Percentiles rank a stretch among this genome's conserved stretches.
phyloP scores from a whole-genome alignment of 139 green algal genomes.

The Closterium sp. region DNA sequence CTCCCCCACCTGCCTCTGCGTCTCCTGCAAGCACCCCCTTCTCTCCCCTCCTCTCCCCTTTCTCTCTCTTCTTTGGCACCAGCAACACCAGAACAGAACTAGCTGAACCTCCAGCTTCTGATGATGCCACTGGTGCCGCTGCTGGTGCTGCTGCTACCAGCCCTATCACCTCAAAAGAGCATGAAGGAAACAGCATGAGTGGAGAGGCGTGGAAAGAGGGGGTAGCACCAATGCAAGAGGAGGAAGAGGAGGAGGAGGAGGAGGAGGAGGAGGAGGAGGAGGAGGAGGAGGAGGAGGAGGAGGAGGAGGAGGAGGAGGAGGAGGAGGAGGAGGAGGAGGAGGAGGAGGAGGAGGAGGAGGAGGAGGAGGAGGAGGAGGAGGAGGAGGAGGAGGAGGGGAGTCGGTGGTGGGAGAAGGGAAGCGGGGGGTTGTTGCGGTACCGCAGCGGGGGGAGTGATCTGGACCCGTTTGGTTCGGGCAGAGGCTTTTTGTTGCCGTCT shows the following conservation, averaged over 20 bases:
- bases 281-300: neutral
- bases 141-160: neutral
- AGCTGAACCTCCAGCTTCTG: neutral
- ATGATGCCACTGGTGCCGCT: neutral
- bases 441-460: neutral
- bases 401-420: neutral
- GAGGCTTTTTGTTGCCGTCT: neutral
- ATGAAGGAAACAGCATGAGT: neutral
- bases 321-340: neutral
- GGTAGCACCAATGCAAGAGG: neutral
- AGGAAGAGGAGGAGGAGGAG: neutral
- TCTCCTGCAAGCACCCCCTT: neutral
- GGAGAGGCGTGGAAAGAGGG: neutral
- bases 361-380: neutral
- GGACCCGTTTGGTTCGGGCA: neutral
- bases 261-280: neutral
- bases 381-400: neutral
- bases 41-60: neutral
- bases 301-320: neutral
- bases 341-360: neutral
- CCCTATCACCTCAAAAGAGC: neutral
- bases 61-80: neutral
- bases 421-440: neutral
- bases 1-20: neutral
- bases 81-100: neutral